A percentile compares a stretch with the other conserved stretches of the same genome.
phyloP scores from a whole-genome alignment of 768 basidiomycete genomes.

The Pleurotus eryngii region DNA sequence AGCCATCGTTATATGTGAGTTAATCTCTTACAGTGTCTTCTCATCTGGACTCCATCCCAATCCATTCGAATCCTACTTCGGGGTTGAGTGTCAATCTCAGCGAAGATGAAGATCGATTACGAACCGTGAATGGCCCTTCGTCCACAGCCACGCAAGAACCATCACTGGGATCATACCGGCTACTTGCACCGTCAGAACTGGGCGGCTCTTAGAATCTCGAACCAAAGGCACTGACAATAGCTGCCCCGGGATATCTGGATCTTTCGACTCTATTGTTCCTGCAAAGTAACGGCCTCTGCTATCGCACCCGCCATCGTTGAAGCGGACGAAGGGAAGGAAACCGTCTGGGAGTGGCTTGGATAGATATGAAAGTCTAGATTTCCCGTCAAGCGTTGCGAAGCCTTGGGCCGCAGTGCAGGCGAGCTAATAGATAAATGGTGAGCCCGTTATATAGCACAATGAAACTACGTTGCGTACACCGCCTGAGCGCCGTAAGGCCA shows the following conservation, averaged over 20 bases:
- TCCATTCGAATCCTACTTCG: constrained; percentile 55
- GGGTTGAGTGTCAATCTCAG: constrained; percentile 10
- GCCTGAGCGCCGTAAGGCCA: constrained; percentile 47
- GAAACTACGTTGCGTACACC: constrained; percentile 36
- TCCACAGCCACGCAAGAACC: constrained; percentile 50
- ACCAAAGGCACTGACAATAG: constrained; percentile 33
- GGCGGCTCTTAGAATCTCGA: background rate
- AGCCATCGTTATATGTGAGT: constrained; percentile 4
- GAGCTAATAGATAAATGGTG: constrained; percentile 32
- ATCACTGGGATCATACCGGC: constrained; percentile 49
- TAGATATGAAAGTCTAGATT: constrained; percentile 45
- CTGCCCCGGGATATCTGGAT: constrained; percentile 48
- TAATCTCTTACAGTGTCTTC: constrained; percentile 48
- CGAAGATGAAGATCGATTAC: constrained; percentile 13
- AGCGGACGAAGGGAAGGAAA: constrained; percentile 45
- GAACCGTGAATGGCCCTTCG: constrained; percentile 63
- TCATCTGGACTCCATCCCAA: constrained; percentile 63
- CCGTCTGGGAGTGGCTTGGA: constrained; percentile 45
- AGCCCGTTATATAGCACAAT: background rate
- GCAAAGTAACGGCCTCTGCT: constrained; percentile 61
- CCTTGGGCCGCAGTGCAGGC: constrained; percentile 59
- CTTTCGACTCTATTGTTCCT: constrained; percentile 55
- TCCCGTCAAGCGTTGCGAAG: constrained; percentile 46
- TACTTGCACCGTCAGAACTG: background rate
- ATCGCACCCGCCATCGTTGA: constrained; percentile 74